These are phyloP conservation scores for Oryza meyeriana DNA, from an alignment of 176 grass and related monocot species.

Conservation along the genomic window DNA sequence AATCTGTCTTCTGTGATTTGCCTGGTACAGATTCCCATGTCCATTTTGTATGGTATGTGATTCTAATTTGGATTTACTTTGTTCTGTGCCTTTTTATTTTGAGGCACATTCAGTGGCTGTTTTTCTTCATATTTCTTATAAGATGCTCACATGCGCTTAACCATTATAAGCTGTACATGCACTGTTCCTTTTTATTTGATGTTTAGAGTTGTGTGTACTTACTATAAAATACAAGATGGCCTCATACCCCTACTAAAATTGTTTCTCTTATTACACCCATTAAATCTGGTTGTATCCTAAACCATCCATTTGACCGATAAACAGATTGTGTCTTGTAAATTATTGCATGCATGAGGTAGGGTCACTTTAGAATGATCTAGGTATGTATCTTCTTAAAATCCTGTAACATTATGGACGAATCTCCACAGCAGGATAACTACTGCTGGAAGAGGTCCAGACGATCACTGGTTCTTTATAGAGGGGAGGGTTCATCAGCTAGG, in stretches of 20 bases:
- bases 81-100: not conserved
- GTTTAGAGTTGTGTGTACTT: not conserved
- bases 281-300: not conserved
- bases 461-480: too few species aligned
- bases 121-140: conserved; percentile 3
- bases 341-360: too few species aligned
- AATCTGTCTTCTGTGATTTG: conserved; percentile 48
- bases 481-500: too few species aligned
- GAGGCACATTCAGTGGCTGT: not conserved
- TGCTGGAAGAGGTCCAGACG: too few species aligned
- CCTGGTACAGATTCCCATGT: conserved; percentile 33
- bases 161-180: not conserved
- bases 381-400: too few species aligned
- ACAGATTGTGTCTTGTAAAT: too few species aligned
- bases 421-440: too few species aligned
- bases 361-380: too few species aligned
- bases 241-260: not conserved
- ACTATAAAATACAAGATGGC: not conserved
- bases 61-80: conserved; percentile 5
- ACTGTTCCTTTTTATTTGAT: not conserved
- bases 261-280: not conserved
- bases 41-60: conserved; percentile 62
- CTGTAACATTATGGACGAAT: too few species aligned
- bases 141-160: not conserved
- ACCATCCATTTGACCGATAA: too few species aligned